Evolutionary conservation across 106 monocot species (phyloP).

Genomic region (Hemerocallis citrina): DNA sequence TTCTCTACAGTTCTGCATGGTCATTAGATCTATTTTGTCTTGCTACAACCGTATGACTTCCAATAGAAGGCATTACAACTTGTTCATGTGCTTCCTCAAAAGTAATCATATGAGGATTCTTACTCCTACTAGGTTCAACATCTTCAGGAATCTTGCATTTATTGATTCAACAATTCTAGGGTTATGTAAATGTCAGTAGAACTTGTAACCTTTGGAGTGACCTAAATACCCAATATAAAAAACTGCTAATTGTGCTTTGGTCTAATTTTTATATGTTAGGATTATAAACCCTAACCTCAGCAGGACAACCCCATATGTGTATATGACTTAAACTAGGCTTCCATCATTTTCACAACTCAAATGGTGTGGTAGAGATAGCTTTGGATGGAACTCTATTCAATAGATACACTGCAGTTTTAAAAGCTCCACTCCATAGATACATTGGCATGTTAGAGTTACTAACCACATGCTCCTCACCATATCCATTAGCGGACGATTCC

Average conservation of each 20-base stretch:
- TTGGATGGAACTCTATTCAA: neutral
- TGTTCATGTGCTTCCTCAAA: neutral
- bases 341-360: conserved; percentile 1
- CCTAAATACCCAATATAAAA: neutral
- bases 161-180: neutral
- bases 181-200: neutral
- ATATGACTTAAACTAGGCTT: neutral
- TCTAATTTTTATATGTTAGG: neutral
- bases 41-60: neutral
- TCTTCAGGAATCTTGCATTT: conserved; percentile 4
- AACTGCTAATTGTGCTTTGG: neutral
- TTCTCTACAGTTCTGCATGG: too few species aligned
- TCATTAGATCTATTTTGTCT: neutral
- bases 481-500: neutral
- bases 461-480: conserved; percentile 2
- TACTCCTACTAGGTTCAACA: neutral
- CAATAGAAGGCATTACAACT: too few species aligned
- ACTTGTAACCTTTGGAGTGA: neutral
- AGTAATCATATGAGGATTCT: neutral
- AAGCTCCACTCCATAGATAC: neutral
- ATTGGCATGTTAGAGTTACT: neutral
- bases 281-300: neutral
- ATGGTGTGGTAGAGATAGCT: neutral
- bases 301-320: neutral
- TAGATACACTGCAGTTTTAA: neutral